Conservation (phyloP, 345 rosid species). For the Acer negundo region DNA sequence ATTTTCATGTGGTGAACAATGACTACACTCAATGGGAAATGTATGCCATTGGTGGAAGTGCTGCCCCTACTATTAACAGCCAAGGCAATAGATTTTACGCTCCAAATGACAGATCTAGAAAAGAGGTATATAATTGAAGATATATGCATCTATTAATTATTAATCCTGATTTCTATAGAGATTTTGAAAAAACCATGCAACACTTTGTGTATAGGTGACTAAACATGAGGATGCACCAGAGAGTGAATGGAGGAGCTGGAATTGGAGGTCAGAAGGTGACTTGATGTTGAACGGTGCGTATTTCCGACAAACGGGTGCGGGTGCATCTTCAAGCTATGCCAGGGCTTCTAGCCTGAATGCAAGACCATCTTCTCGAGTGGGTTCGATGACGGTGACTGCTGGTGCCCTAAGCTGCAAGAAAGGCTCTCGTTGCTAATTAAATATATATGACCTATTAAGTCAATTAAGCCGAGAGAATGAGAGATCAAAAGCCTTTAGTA, state of each 20-base stretch:
- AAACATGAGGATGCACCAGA: conserved; percentile 74
- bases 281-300: conserved; percentile 70
- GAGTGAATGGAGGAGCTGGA: conserved; percentile 66
- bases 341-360: conserved; percentile 78
- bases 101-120: conserved; percentile 48
- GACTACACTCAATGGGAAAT: conserved; percentile 86
- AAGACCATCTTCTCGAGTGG: conserved; percentile 68
- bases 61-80: conserved; percentile 70
- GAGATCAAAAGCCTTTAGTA: too few species aligned
- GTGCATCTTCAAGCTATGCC: conserved; percentile 54
- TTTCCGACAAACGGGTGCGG: conserved; percentile 57
- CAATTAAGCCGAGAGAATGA: background rate
- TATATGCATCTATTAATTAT: background rate
- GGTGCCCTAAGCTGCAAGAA: conserved; percentile 59
- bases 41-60: conserved; percentile 92
- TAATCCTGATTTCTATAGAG: background rate
- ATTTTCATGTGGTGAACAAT: conserved; percentile 86
- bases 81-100: conserved; percentile 86
- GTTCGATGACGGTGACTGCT: conserved; percentile 55
- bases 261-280: conserved; percentile 83
- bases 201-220: conserved; percentile 48
- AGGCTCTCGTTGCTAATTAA: conserved; percentile 55
- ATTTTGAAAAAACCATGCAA: background rate
- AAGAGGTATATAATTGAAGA: conserved; percentile 44
- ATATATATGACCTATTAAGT: background rate